Conservation (phyloP, 1,284 basidiomycete species). For the Meripilus lineatus region DNA sequence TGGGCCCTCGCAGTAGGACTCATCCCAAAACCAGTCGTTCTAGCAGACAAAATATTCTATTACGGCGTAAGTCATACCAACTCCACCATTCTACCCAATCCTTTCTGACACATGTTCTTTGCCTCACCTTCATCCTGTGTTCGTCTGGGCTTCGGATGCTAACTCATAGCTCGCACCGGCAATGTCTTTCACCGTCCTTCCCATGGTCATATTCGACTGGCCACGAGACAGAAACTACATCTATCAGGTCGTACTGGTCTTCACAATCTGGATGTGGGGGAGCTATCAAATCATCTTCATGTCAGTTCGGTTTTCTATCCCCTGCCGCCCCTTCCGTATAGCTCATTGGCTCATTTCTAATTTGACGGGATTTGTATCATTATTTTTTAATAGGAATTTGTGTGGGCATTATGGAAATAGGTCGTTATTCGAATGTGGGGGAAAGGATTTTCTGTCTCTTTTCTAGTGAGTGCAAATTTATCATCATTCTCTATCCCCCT, state of each 20-base stretch:
- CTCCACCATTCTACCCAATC: too few species aligned
- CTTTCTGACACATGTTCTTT: too few species aligned
- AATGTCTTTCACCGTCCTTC: conserved; percentile 35
- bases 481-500: too few species aligned
- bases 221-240: conserved; percentile 52
- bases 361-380: not conserved
- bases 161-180: conserved; percentile 40
- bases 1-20: conserved; percentile 63
- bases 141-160: conserved; percentile 12
- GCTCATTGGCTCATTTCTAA: not conserved
- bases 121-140: not conserved
- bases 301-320: conserved; percentile 29
- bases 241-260: conserved; percentile 55
- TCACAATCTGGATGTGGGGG: conserved; percentile 54
- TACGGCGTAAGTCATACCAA: conserved; percentile 47
- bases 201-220: conserved; percentile 66
- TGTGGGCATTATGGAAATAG: conserved; percentile 47
- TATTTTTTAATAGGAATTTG: conserved; percentile 37
- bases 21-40: conserved; percentile 38
- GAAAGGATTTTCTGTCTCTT: conserved; percentile 53
- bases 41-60: conserved; percentile 56
- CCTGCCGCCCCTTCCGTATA: conserved; percentile 1
- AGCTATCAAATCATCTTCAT: conserved; percentile 50
- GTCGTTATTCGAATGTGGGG: conserved; percentile 32
- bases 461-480: conserved; percentile 56